Base-by-base conservation (phyloP, 2,329 filamentous ascomycete genomes). In the Salinomyces thailandicus region DNA sequence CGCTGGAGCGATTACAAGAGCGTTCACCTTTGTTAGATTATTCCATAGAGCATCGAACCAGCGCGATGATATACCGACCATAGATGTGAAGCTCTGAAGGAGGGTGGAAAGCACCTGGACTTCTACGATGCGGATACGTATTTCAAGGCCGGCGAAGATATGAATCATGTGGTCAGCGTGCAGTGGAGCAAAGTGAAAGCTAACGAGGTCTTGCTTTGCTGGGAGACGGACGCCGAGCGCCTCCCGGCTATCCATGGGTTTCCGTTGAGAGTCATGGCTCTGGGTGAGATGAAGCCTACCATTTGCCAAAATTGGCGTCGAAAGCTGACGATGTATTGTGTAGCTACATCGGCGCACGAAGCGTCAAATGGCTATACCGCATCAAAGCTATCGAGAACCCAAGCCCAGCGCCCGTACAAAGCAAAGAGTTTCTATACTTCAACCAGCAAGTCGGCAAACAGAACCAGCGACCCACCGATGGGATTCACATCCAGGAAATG, bases 71-170 rank as follows among this genome's bases (percentile, higher is more conserved):
- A n/a, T n/a, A n/a, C n/a, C n/a, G n/a, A n/a, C n/a, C n/a, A n/a
- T n/a, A n/a, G n/a, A n/a, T 84, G 79, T 41, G 80, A 79, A 2
- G 79, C 79, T 0, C 58, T 79, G 70, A 22, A 78, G 17, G 59
- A 66, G 1, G 61, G 63, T 5, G 41, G 36, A 26, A 45, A 47
- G 39, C 77, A 85, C 44, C 55, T 84, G 9, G 79, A 84, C 46
- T 69, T 85, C 33, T 76, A 73, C 39, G 80, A 80, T 0, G 78
- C 75, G 1, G 81, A 85, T 39, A 81, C 77, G 0, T 84, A 85
- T 50, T 79, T 84, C 63, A 84, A 84, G 55, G 72, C 76, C 33
- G 27, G 27, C 32, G 11, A 27, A 6, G 33, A 27, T 0, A 70
- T 69, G 60, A 79, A 79, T 53, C 80, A 79, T 47, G 58, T 71